phyloP scores from a whole-genome alignment of 2,329 filamentous ascomycete genomes.

The Fusarium sp. region DNA sequence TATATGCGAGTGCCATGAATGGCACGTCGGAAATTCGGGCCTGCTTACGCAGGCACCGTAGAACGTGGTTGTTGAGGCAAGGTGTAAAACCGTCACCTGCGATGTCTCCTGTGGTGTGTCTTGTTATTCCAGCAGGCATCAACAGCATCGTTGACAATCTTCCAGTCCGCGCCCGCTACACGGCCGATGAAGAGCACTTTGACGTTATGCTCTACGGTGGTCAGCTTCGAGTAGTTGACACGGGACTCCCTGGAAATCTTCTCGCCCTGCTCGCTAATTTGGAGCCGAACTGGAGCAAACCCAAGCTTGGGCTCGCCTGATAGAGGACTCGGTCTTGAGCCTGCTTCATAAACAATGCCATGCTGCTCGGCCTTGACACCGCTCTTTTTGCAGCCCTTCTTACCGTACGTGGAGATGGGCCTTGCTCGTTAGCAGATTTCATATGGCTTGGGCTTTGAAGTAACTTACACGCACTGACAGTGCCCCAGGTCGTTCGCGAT shows the following conservation, averaged over 20 bases:
- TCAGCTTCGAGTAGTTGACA: conserved; percentile 71
- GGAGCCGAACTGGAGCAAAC: conserved; percentile 62
- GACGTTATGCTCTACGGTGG: conserved; percentile 72
- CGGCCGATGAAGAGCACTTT: conserved; percentile 71
- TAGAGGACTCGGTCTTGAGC: conserved; percentile 53
- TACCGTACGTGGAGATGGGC: conserved; percentile 71
- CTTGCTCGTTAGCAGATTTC: conserved; percentile 52
- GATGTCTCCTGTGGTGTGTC: conserved; percentile 53
- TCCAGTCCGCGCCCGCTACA: conserved; percentile 58
- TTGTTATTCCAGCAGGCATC: conserved; percentile 67
- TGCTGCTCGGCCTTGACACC: conserved; percentile 69
- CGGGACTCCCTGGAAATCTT: conserved; percentile 66
- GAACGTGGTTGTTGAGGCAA: conserved; percentile 45
- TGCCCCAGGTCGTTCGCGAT: conserved; percentile 67
- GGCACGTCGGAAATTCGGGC: conserved; percentile 41
- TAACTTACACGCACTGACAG: conserved; percentile 69
- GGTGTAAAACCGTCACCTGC: conserved; percentile 26
- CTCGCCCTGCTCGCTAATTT: conserved; percentile 61
- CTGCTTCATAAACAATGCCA: conserved; percentile 65
- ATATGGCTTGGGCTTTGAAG: background rate
- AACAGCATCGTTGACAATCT: conserved; percentile 62
- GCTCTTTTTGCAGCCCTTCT: conserved; percentile 66
- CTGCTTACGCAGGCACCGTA: conserved; percentile 38
- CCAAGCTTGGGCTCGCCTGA: conserved; percentile 64
- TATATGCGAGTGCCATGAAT: conserved; percentile 43